phyloP scores from a whole-genome alignment of 352 stramenopile species.

The Pythium brachiatum region DNA sequence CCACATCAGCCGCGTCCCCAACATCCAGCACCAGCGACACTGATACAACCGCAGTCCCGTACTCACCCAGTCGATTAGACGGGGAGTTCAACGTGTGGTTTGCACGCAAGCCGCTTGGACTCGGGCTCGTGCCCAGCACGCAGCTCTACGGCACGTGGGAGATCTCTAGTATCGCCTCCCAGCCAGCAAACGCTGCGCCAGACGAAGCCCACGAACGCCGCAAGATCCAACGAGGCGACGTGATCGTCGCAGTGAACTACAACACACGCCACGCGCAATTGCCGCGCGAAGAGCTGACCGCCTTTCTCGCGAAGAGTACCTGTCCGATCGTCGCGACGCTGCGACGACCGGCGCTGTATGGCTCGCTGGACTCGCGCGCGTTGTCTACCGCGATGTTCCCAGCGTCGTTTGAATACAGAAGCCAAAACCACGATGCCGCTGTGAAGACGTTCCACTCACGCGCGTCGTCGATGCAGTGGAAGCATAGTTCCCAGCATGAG shows the following conservation, averaged over 20 bases:
- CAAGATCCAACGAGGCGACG: conserved; percentile 47
- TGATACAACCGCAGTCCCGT: conserved; percentile 27
- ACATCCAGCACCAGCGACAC: neutral
- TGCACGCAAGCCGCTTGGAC: conserved; percentile 55
- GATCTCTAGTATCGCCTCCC: conserved; percentile 33
- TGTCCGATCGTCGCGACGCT: conserved; percentile 70
- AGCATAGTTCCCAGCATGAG: conserved; percentile 53
- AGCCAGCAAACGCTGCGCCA: neutral
- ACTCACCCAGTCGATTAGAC: conserved; percentile 45
- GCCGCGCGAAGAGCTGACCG: conserved; percentile 39
- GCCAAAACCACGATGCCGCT: conserved; percentile 20
- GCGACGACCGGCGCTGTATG: conserved; percentile 56
- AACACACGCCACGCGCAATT: conserved; percentile 46
- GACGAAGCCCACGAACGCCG: conserved; percentile 11
- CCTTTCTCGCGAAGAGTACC: conserved; percentile 38
- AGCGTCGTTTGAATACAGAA: conserved; percentile 54
- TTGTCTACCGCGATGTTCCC: conserved; percentile 77
- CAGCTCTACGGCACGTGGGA: conserved; percentile 81
- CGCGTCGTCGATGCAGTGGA: conserved; percentile 67
- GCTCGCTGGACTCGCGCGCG: conserved; percentile 54
- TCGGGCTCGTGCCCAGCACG: conserved; percentile 75
- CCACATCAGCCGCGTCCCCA: neutral
- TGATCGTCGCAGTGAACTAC: conserved; percentile 69
- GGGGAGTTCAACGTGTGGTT: conserved; percentile 76
- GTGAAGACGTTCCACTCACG: conserved; percentile 42